Base-by-base conservation (phyloP, 2,329 filamentous ascomycete species). In the Phyllosticta capitalensis region DNA sequence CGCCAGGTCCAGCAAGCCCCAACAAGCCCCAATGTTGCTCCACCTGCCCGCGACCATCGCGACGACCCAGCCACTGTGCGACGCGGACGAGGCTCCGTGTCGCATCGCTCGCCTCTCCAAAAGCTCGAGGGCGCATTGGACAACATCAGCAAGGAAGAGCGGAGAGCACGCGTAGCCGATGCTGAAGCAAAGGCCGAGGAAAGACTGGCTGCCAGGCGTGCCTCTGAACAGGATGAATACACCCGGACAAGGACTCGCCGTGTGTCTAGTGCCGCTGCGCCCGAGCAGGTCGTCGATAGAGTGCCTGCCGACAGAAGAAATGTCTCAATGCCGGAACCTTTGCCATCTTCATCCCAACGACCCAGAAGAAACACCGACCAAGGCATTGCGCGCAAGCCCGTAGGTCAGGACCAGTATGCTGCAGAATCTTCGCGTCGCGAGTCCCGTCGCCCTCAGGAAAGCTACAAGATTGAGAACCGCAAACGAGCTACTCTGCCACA, bases 81-180 rank as follows among this genome's bases (percentile, higher is more conserved):
- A 45, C 38, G 38, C 38, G 38, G 33, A 38, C 33, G 33, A 61
- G 78, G 80, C 59, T 83, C 89, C 74, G 89, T 92, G 68, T 81
- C 87, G 60, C 88, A 95, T 71, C 85, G 89, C 67, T 97, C 92
- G 63, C 94, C 95, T 56, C 81, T 99, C 56, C 92, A 99, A 74
- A 94, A 87, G 77, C 83, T 99, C 65, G 92, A 99, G 77, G 84
- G 89, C 68, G 94, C 90, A 67, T 81, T 97, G 68, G 88, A 88
- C 72, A 91, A 89, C 74, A 92, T 96, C 73, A 96, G 89, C 72
- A 97, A 96, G 72, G 92, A 96, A 75, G 92, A 96, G 74, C 95
- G 95, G 73, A 83, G 92, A 64, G 90, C 91, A 9, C 83, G 90
- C 53, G 84, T 92, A 4, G 83, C 91, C 69, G 88, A 92, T 67